Base-by-base conservation (phyloP, 805 yeast genomes). In the Sugiyamaella boreocaroliniensis region DNA sequence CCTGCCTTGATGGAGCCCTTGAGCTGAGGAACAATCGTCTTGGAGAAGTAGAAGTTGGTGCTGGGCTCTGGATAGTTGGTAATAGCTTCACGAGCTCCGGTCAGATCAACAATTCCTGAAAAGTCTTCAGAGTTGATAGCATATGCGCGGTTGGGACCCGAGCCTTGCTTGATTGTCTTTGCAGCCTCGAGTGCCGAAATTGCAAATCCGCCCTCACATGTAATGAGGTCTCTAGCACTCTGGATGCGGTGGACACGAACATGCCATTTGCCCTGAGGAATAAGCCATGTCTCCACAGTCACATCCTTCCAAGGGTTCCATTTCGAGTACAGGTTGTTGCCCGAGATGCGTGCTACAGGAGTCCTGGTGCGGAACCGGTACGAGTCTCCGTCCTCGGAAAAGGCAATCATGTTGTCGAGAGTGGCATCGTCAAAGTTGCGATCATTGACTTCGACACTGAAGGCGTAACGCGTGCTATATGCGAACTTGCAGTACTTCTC, bases 401-500 rank as follows among this genome's bases (percentile, higher is more conserved):
- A 48, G 7, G 52, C 61, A 34, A 57, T 45, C 52, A 47, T 51
- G 45, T 44, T 57, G 44, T 58, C 63, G 2, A 52, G 48, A 2
- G 61, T 54, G 40, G 51, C 52, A 44, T 58, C 59, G 3, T 48
- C 45, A 6, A 50, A 43, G 8, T 51, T 40, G 5, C 53, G 48
- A 41, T 48, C 40, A 11, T 45, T 49, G 48, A 46, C 50, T 18
- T 55, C 58, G 48, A 41, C 40, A 43, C 51, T 50, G 49, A 53
- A 53, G 2, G 46, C 55, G 37, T 53, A 53, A 26, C 52, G 42
- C 3, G 59, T 41, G 19, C 55, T 50, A 49, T 58, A 58, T 6
- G 57, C 60, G 44, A 57, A 58, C 32, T 58, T 58, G 55, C 61
- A 55, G 50, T 58, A 58, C 47, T 58, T 58, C 15, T 51, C 58